Percentiles rank a stretch among this genome's conserved stretches.
Conservation (phyloP, 805 yeast species). For the Candida oleophila region DNA sequence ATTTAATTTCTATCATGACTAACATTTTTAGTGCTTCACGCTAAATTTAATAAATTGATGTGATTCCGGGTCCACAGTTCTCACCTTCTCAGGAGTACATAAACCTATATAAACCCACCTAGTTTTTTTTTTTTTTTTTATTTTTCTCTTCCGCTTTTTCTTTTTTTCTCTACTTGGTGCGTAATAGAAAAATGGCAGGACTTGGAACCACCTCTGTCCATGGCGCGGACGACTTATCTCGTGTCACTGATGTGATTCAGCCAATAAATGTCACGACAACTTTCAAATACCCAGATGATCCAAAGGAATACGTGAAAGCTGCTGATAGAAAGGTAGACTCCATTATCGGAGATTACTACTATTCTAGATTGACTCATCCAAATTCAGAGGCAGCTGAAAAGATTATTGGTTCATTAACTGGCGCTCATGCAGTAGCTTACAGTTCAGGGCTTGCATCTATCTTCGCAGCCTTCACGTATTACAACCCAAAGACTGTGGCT, state of each 20-base stretch:
- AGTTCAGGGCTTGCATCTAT: conserved; percentile 82
- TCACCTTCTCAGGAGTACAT: no score
- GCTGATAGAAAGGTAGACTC: conserved; percentile 16
- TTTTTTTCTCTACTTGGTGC: not conserved
- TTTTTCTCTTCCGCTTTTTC: not conserved
- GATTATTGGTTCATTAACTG: conserved; percentile 57
- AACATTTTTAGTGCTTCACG: no score
- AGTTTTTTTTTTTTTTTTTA: not conserved
- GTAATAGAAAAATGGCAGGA: conserved; percentile 34
- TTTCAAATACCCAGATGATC: conserved; percentile 62
- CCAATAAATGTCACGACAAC: conserved; percentile 86
- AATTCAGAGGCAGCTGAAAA: conserved; percentile 67
- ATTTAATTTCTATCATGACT: no score
- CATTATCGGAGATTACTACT: conserved; percentile 23
- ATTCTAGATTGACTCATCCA: conserved; percentile 77
- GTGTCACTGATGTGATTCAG: conserved; percentile 68
- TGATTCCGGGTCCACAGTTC: no score
- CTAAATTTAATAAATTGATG: no score
- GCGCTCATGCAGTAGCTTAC: conserved; percentile 66
- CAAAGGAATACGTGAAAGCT: conserved; percentile 51
- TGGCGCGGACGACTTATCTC: conserved; percentile 59
- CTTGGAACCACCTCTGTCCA: conserved; percentile 61
- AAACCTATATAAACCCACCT: no score
- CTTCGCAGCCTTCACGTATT: conserved; percentile 66
- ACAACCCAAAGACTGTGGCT: conserved; percentile 73